A percentile compares a stretch with the other conserved stretches of the same genome.
These are phyloP conservation scores for Acanthamoeba lenticulata DNA, from an alignment of 208 protist species.

Conservation along the genomic window DNA sequence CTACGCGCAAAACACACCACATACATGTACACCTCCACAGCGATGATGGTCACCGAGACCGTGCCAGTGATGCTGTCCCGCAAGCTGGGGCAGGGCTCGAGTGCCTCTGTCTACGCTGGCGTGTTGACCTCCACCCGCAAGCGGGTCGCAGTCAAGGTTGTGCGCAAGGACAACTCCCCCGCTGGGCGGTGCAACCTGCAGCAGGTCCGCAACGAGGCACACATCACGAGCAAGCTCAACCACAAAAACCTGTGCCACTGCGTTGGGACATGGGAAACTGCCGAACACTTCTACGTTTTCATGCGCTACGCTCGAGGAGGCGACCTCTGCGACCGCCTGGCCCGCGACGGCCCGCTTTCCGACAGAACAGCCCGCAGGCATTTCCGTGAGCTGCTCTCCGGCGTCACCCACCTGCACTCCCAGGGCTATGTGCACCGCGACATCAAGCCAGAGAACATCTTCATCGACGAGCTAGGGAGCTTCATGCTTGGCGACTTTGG, in stretches of 20 bases:
- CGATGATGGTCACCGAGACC: neutral
- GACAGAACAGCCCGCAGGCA: neutral
- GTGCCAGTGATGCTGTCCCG: neutral
- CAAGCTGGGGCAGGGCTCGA: neutral
- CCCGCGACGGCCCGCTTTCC: neutral
- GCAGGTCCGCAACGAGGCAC: neutral
- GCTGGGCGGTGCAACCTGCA: neutral
- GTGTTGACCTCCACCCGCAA: neutral
- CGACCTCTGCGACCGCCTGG: neutral
- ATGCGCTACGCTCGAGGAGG: neutral
- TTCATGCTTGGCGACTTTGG: constrained; percentile 30
- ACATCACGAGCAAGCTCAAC: neutral
- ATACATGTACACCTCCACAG: neutral
- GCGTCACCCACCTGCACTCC: neutral
- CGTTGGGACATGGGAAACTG: neutral
- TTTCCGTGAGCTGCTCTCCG: neutral
- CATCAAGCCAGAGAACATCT: constrained; percentile 52
- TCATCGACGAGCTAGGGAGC: neutral
- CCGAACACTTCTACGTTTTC: constrained; percentile 31
- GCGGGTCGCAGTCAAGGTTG: constrained; percentile 1
- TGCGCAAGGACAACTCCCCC: neutral
- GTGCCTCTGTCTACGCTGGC: neutral
- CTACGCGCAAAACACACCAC: too few species aligned
- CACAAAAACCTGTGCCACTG: neutral
- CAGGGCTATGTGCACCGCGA: neutral